These are phyloP conservation scores for Sclerotinia spermophila DNA, from an alignment of 2,329 filamentous ascomycete species.

Conservation along the genomic window DNA sequence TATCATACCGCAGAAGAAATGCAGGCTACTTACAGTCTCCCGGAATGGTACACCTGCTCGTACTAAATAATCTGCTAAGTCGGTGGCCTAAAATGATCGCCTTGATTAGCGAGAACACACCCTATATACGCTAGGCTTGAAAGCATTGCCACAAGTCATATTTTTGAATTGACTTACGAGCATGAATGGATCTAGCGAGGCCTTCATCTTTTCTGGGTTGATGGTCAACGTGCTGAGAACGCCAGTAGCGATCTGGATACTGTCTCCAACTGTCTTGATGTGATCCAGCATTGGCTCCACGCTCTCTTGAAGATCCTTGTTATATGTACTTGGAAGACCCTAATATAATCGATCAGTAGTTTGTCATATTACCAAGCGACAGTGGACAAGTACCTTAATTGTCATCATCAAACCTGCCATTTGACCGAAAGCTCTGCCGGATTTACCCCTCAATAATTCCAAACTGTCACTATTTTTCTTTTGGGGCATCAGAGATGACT, in stretches of 20 bases:
- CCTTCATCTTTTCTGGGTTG: conserved; percentile 71
- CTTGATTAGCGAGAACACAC: background rate
- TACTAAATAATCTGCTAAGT: conserved; percentile 62
- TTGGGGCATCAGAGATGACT: conserved; percentile 43
- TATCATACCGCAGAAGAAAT: background rate
- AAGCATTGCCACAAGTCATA: background rate
- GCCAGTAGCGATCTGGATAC: conserved; percentile 77
- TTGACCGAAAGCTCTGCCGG: conserved; percentile 72
- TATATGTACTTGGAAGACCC: conserved; percentile 54
- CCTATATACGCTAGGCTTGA: conserved; percentile 2
- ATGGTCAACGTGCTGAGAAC: conserved; percentile 70
- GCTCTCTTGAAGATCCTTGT: conserved; percentile 60
- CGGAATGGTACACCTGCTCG: conserved; percentile 70
- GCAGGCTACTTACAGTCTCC: conserved; percentile 48
- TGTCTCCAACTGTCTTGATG: conserved; percentile 77
- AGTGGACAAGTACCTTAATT: conserved; percentile 40
- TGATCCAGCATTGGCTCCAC: conserved; percentile 83
- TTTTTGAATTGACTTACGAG: conserved; percentile 40
- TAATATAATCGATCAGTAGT: conserved; percentile 37
- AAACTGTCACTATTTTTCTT: conserved; percentile 80
- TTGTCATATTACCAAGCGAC: background rate
- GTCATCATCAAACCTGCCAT: conserved; percentile 75
- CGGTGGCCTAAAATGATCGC: conserved; percentile 40
- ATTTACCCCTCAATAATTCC: conserved; percentile 72
- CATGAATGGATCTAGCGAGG: conserved; percentile 78